A percentile compares a stretch with the other conserved stretches of the same genome.
Conservation (phyloP, 1,139 yeast genomes). For the Blastobotrys ciferrii region DNA sequence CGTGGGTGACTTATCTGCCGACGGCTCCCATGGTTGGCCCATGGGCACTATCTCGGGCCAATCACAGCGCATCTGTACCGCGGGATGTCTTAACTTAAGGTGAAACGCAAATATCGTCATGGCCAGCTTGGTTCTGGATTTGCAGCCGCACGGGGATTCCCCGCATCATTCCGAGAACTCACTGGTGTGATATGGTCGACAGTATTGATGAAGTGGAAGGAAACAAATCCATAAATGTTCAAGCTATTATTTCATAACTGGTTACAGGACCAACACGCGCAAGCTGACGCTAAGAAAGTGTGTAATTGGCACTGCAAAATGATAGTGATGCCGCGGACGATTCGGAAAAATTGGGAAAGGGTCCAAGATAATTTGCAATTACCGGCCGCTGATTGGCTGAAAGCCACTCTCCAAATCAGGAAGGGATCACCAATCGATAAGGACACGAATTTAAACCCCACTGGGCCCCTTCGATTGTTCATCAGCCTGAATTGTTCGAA, state of each 20-base stretch:
- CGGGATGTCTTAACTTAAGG: not conserved
- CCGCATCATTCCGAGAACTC: constrained; percentile 22
- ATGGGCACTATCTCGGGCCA: not conserved
- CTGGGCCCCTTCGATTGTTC: no score
- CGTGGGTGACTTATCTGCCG: no score
- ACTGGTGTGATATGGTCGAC: no score
- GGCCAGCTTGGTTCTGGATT: not conserved
- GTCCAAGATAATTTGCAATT: constrained; percentile 21
- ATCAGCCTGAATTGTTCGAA: not conserved
- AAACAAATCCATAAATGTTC: no score
- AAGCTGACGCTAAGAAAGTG: no score
- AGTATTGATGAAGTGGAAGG: no score
- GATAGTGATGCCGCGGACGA: no score
- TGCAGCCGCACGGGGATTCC: not conserved
- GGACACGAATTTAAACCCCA: not conserved
- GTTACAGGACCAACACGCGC: no score
- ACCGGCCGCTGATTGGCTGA: constrained; percentile 18
- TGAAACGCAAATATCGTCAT: not conserved
- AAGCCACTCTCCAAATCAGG: constrained; percentile 9
- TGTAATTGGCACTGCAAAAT: no score
- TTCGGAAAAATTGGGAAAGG: no score
- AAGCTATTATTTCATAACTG: no score
- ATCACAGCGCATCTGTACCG: not conserved
- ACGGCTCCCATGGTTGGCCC: not conserved
- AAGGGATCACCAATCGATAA: not conserved